These are phyloP conservation scores for Diatrype stigma DNA, from an alignment of 2,329 filamentous ascomycete species.

Conservation along the genomic window DNA sequence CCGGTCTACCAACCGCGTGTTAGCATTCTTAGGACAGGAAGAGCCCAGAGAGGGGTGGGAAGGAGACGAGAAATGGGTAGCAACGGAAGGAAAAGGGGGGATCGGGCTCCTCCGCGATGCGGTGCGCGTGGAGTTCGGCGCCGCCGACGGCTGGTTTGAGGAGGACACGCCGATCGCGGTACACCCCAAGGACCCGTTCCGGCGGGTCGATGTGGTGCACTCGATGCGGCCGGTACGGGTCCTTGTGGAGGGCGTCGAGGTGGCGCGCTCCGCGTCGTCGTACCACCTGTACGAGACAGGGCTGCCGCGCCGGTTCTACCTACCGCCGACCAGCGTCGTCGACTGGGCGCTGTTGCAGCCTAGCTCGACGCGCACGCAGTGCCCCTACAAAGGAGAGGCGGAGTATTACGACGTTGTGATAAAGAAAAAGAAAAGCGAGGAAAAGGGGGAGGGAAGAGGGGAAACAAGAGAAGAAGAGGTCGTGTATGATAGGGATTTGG, in stretches of 20 bases:
- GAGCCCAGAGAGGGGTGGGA: not conserved
- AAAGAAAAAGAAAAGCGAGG: constrained; percentile 32
- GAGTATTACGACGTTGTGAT: constrained; percentile 56
- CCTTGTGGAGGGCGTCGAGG: constrained; percentile 28
- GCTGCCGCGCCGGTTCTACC: constrained; percentile 55
- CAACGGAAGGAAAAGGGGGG: constrained; percentile 5
- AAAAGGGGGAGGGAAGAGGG: constrained; percentile 1
- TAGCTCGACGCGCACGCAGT: constrained; percentile 51
- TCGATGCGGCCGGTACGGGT: constrained; percentile 49
- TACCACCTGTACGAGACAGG: constrained; percentile 59
- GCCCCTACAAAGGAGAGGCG: constrained; percentile 65
- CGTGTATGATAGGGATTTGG: constrained; percentile 38
- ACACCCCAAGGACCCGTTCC: constrained; percentile 65
- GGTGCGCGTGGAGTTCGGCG: constrained; percentile 18
- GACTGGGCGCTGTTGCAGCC: constrained; percentile 38
- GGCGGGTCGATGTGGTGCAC: constrained; percentile 57
- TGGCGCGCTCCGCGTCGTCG: constrained; percentile 40
- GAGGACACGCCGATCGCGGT: constrained; percentile 56
- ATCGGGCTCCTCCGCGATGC: constrained; percentile 18
- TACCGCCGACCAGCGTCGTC: constrained; percentile 47
- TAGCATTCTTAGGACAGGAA: constrained; percentile 11
- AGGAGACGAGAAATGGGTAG: not conserved
- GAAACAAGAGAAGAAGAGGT: constrained; percentile 1
- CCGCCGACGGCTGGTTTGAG: constrained; percentile 40
- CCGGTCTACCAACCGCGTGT: constrained; percentile 17